Conservation (phyloP, 2,329 filamentous ascomycete genomes). For the Curvularia verruculosa region DNA sequence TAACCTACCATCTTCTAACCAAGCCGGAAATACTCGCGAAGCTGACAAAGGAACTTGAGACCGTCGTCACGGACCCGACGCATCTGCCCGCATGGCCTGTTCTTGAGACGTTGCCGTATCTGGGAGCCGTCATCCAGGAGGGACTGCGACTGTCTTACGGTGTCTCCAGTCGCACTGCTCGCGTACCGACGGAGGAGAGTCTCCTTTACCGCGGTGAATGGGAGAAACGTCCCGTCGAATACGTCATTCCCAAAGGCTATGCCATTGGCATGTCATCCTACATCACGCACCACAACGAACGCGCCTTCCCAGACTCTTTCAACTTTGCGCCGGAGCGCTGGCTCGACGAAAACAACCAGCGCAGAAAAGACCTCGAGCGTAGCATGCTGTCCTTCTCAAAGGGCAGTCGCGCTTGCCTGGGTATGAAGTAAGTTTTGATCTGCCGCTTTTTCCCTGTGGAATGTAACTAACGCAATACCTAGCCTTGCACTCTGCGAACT, state of each 20-base stretch:
- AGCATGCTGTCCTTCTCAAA: constrained; percentile 42
- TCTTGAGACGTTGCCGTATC: constrained; percentile 39
- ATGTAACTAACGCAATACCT: neutral
- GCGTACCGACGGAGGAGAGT: constrained; percentile 32
- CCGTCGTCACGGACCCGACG: constrained; percentile 23
- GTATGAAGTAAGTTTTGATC: constrained; percentile 47
- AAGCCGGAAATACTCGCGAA: constrained; percentile 29
- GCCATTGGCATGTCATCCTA: constrained; percentile 37
- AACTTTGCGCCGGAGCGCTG: constrained; percentile 40
- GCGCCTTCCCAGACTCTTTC: constrained; percentile 32
- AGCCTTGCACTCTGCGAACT: constrained; percentile 35
- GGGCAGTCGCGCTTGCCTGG: constrained; percentile 41
- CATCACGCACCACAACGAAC: constrained; percentile 34
- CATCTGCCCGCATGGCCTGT: constrained; percentile 26
- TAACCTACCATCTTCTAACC: constrained; percentile 39
- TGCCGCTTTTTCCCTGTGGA: no score
- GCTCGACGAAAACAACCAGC: constrained; percentile 34
- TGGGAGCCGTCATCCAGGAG: constrained; percentile 42
- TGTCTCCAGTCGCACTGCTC: constrained; percentile 34
- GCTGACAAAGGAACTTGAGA: constrained; percentile 33
- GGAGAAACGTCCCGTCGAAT: constrained; percentile 29
- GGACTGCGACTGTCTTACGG: constrained; percentile 39
- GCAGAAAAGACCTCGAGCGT: constrained; percentile 34
- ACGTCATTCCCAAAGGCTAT: constrained; percentile 31
- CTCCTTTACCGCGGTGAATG: constrained; percentile 34